A percentile compares a stretch with the other conserved stretches of the same genome.
Conservation (phyloP, 139 green algal species). For the Ettlia oleoabundans region DNA sequence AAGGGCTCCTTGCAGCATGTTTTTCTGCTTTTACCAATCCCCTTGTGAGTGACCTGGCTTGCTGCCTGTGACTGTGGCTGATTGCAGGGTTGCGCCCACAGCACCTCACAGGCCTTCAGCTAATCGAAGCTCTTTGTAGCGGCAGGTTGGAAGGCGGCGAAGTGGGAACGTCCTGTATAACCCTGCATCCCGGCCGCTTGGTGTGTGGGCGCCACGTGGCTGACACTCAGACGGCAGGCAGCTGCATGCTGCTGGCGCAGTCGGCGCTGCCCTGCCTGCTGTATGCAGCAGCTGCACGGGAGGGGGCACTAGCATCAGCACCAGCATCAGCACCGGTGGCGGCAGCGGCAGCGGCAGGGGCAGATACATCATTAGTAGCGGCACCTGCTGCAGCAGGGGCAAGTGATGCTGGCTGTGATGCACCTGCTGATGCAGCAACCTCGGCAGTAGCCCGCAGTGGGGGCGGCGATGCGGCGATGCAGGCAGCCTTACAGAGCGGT, state of each 20-base stretch:
- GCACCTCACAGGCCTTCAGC: conserved; percentile 62
- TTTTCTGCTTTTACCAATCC: background rate
- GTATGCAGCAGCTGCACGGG: too few relatives aligned
- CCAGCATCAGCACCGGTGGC: background rate
- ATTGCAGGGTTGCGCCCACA: conserved; percentile 17
- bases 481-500: too few relatives aligned
- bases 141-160: conserved; percentile 52
- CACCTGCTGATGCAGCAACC: background rate
- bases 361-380: too few relatives aligned
- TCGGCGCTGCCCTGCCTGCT: conserved; percentile 50
- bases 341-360: background rate
- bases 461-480: too few relatives aligned
- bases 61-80: background rate
- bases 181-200: conserved; percentile 50
- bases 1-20: background rate
- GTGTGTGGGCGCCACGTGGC: conserved; percentile 40
- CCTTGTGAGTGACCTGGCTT: too few relatives aligned
- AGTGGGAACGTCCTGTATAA: conserved; percentile 48
- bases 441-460: background rate
- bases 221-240: conserved; percentile 80
- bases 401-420: too few relatives aligned
- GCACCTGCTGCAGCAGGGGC: too few relatives aligned
- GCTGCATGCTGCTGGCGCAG: conserved; percentile 81
- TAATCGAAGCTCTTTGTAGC: conserved; percentile 58
- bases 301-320: too few relatives aligned